Evolutionary conservation across 2,329 filamentous ascomycete species (phyloP).

Genomic region (Sphaerulina vaccinii): DNA sequence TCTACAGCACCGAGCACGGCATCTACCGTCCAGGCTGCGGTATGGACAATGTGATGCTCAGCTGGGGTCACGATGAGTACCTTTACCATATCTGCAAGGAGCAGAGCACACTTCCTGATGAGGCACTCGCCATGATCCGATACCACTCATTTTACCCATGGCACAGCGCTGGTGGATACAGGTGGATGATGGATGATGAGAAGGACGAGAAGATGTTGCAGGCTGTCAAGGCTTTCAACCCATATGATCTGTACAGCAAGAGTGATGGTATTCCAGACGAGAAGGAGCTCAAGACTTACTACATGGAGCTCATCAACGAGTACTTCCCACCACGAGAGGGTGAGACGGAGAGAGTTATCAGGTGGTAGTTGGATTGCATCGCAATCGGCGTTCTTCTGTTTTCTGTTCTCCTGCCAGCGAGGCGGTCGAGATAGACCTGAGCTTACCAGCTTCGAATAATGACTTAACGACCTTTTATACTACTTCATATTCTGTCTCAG

Average conservation of each 20-base stretch:
- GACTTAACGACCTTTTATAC: not conserved
- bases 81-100: constrained; percentile 83
- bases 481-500: not conserved
- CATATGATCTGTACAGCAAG: constrained; percentile 91
- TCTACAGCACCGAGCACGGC: constrained; percentile 74
- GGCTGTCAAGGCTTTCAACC: constrained; percentile 83
- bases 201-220: constrained; percentile 77
- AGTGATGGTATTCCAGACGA: constrained; percentile 75
- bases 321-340: constrained; percentile 46
- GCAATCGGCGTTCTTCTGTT: not conserved
- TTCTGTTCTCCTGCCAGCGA: not conserved
- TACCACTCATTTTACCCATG: constrained; percentile 94
- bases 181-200: constrained; percentile 76
- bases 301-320: constrained; percentile 71
- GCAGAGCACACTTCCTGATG: constrained; percentile 73
- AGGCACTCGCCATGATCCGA: constrained; percentile 87
- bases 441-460: not conserved
- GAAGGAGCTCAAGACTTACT: constrained; percentile 76
- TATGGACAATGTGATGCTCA: constrained; percentile 83
- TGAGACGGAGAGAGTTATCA: constrained; percentile 55
- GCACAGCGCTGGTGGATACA: constrained; percentile 79
- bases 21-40: constrained; percentile 80
- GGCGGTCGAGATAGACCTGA: not conserved
- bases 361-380: constrained; percentile 63
- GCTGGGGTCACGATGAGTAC: constrained; percentile 88